These are phyloP conservation scores for Aspergillus spinulosporus DNA, from an alignment of 2,329 filamentous ascomycete genomes.

Conservation along the genomic window DNA sequence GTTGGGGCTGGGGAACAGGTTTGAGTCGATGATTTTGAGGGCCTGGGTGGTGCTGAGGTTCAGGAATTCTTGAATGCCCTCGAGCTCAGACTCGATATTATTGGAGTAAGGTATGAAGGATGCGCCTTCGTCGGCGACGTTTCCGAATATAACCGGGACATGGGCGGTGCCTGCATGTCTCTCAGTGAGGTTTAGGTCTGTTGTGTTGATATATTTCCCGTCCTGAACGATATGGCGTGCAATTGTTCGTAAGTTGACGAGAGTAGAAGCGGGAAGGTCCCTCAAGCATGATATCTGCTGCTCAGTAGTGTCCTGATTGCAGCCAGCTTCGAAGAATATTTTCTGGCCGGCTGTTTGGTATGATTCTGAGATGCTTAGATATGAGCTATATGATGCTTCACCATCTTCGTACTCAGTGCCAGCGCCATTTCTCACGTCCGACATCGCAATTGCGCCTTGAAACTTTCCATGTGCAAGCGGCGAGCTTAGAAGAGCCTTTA, in stretches of 20 bases:
- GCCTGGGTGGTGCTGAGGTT: conserved; percentile 48
- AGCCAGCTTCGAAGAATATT: conserved; percentile 54
- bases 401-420: conserved; percentile 57
- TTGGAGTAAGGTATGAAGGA: conserved; percentile 53
- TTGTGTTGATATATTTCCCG: conserved; percentile 55
- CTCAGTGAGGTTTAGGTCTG: conserved; percentile 49
- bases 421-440: conserved; percentile 56
- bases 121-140: conserved; percentile 56
- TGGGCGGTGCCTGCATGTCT: conserved; percentile 49
- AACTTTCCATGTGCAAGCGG: conserved; percentile 16
- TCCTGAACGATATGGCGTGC: conserved; percentile 59
- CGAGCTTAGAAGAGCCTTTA: conserved; percentile 49
- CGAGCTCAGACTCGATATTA: conserved; percentile 43
- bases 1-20: conserved; percentile 52
- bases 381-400: conserved; percentile 33
- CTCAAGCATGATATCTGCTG: conserved; percentile 57
- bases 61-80: conserved; percentile 48
- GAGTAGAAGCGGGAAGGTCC: conserved; percentile 37
- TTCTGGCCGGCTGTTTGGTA: conserved; percentile 50
- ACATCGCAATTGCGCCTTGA: conserved; percentile 21
- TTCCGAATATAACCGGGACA: conserved; percentile 59
- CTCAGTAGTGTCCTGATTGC: conserved; percentile 47
- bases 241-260: conserved; percentile 13
- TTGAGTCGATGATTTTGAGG: conserved; percentile 45
- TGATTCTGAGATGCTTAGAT: conserved; percentile 57